Percentiles rank a stretch among this genome's conserved stretches.
Conservation (phyloP, 2,329 filamentous ascomycete species). For the Ustilaginoidea virens region DNA sequence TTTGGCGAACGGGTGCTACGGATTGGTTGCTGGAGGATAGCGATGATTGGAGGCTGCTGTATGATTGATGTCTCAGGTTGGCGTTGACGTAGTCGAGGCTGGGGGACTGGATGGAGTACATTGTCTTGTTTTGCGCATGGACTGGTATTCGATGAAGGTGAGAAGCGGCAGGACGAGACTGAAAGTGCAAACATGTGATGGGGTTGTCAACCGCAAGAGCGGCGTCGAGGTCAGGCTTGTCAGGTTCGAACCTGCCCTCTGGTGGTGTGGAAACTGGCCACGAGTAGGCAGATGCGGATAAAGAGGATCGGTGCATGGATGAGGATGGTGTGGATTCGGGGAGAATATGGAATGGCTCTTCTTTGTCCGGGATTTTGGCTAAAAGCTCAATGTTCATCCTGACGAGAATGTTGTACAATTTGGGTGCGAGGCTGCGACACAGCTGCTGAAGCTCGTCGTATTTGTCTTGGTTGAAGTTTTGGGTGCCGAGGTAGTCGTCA, state of each 20-base stretch:
- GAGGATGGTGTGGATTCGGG: conserved; percentile 6
- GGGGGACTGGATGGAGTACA: neutral
- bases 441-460: conserved; percentile 31
- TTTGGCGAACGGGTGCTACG: too few relatives aligned
- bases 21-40: conserved; percentile 5
- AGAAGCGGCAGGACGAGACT: neutral
- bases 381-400: conserved; percentile 33
- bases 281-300: conserved; percentile 1
- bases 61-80: conserved; percentile 6
- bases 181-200: neutral
- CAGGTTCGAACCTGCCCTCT: neutral
- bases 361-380: conserved; percentile 10
- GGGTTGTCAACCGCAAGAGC: neutral
- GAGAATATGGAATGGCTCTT: conserved; percentile 4
- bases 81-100: conserved; percentile 2
- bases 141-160: neutral
- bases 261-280: neutral
- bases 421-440: conserved; percentile 32
- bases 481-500: conserved; percentile 34
- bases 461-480: conserved; percentile 32
- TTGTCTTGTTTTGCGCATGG: neutral
- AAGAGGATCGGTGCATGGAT: neutral
- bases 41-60: conserved; percentile 6
- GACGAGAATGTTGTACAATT: conserved; percentile 33
- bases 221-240: neutral